Base-by-base conservation (phyloP, 106 monocot genomes). In the Apostasia shenzhenica region DNA sequence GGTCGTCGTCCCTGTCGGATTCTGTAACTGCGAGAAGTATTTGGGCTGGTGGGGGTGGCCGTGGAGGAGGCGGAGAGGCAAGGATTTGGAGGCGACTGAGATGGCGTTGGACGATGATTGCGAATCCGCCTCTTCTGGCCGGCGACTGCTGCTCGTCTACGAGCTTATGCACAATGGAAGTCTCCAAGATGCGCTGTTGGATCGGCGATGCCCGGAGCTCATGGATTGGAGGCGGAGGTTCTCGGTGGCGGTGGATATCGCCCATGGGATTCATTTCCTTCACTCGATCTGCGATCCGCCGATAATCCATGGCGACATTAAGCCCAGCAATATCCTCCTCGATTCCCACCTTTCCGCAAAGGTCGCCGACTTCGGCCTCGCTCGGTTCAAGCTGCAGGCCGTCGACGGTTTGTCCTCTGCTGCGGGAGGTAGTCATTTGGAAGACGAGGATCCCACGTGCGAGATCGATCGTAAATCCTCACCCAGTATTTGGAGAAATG, bases 301-400 rank as follows among this genome's bases (percentile, higher is more conserved):
- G 2, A 76, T 94, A 13, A 80, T 90, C 43, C 93, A 94, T 44
- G 97, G 97, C 0, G 97, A 99, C 55, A 84, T 99, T 66, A 99
- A 99, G 56, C 87, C 97, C 2, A 99, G 97, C 77, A 99, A 99
- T 63, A 81, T 99, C 63, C 81, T 99, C 51, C 87, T 99, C 37
- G 97, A 99, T 61, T 72, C 81, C 3, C 41, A 47, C 45, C 77
- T 99, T 65, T 75, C 76, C 1, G 97, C 92, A 8, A 87, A 83
- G 68, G 85, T 99, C 53, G 84, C 89, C 11, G 97, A 99, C 59
- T 92, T 99, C 42, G 97, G 97, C 5, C 89, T 99, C 13, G 84
- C 97, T 1, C 73, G 85, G 3, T 5, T 80, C 47, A 82, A 71
- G 5, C 48, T 48, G 14, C 6, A 46, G 14, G 48, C 65, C 6